These are phyloP conservation scores for Tilletiopsis washingtonensis DNA, from an alignment of 1,284 basidiomycete species.

Conservation along the genomic window DNA sequence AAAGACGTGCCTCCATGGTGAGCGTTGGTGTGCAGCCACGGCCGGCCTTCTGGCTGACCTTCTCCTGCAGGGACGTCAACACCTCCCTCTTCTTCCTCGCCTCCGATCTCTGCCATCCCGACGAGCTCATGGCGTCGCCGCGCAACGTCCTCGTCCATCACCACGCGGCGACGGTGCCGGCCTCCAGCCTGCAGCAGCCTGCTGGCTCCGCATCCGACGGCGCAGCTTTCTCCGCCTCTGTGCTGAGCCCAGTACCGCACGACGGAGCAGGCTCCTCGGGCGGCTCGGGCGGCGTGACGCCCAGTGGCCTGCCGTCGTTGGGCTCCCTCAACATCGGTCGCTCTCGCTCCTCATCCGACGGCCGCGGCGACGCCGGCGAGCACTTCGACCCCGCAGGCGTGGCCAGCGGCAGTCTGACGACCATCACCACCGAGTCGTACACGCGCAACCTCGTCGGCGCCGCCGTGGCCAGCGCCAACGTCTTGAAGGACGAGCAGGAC, in stretches of 20 bases:
- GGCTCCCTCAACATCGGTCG: background rate
- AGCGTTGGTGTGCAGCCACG: background rate
- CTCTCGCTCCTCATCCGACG: background rate
- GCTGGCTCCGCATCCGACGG: background rate
- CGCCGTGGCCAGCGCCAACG: slow-evolving; percentile 35
- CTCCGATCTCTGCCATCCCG: slow-evolving; percentile 36
- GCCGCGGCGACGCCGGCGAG: background rate
- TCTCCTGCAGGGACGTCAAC: slow-evolving; percentile 19
- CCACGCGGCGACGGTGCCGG: slow-evolving; percentile 20
- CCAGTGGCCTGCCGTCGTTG: background rate
- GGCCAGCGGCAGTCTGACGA: background rate
- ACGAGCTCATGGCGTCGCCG: slow-evolving; percentile 27
- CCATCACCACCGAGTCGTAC: slow-evolving; percentile 11
- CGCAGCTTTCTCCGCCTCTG: background rate
- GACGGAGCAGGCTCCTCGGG: background rate
- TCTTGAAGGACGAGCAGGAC: slow-evolving; percentile 34
- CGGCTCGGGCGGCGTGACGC: too few species aligned
- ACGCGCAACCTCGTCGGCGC: slow-evolving; percentile 39
- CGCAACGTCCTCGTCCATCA: slow-evolving; percentile 33
- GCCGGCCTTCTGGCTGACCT: background rate
- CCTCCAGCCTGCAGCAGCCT: slow-evolving; percentile 10
- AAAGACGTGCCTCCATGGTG: slow-evolving; percentile 25
- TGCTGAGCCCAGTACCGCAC: too few species aligned
- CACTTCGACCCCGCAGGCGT: background rate
- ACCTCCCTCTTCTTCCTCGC: slow-evolving; percentile 37